A percentile compares a stretch with the other conserved stretches of the same genome.
Evolutionary conservation across 257 asterid genomes (phyloP).

Genomic region (Fraxinus excelsior): DNA sequence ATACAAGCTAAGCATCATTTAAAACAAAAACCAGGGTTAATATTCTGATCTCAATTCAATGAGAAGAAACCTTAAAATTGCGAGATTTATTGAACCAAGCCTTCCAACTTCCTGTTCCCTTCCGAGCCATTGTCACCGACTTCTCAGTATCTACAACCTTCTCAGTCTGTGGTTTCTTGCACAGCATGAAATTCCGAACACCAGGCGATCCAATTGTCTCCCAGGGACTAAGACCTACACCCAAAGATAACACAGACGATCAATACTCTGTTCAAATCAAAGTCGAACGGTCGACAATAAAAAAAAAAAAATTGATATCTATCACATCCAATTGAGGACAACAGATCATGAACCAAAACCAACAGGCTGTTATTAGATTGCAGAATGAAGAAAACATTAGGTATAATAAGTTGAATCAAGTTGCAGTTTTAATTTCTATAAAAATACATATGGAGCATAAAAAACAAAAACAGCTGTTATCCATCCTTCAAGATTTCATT

Average conservation of each 20-base stretch:
- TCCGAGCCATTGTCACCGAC: constrained; percentile 39
- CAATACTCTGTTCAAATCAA: background rate
- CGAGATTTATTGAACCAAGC: constrained; percentile 85
- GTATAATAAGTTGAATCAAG: background rate
- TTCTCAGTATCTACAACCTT: constrained; percentile 32
- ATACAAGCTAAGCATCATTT: background rate
- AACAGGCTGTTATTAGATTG: background rate
- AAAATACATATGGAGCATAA: background rate
- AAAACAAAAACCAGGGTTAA: background rate
- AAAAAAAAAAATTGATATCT: background rate
- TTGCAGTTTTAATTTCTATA: background rate
- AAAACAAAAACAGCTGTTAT: background rate
- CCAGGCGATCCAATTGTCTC: constrained; percentile 85
- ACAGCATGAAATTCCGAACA: constrained; percentile 76
- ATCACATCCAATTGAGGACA: background rate
- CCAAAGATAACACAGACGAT: background rate
- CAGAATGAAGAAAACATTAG: background rate
- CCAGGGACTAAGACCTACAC: constrained; percentile 81
- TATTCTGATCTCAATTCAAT: constrained; percentile 33
- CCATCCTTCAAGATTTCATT: background rate
- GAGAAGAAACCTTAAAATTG: constrained; percentile 64
- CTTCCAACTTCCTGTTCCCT: constrained; percentile 66
- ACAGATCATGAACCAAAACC: background rate
- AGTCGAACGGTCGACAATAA: background rate
- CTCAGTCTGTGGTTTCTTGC: constrained; percentile 70